Conservation (phyloP, 2,329 filamentous ascomycete genomes). For the Phaeosphaeriaceae sp. region DNA sequence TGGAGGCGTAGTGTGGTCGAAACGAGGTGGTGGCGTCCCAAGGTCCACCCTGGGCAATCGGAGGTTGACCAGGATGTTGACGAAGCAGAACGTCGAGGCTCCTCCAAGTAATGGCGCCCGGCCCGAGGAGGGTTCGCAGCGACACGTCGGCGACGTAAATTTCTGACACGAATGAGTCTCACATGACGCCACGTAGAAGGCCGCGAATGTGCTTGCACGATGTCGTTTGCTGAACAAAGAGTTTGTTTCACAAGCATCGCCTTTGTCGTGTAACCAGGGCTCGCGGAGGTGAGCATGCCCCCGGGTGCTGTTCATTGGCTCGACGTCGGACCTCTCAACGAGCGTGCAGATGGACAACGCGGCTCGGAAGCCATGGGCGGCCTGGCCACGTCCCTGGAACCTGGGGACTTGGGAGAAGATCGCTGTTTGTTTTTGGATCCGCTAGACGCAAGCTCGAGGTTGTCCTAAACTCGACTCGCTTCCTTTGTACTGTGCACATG, state of each 20-base stretch:
- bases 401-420: slow-evolving; percentile 10
- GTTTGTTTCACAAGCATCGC: slow-evolving; percentile 2
- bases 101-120: neutral
- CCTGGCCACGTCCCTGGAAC: slow-evolving; percentile 18
- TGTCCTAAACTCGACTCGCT: neutral
- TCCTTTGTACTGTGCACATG: neutral
- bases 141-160: neutral
- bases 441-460: neutral
- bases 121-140: neutral
- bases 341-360: neutral
- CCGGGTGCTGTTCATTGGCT: neutral
- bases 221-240: slow-evolving; percentile 13
- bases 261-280: neutral
- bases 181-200: neutral
- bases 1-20: slow-evolving; percentile 19
- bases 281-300: neutral
- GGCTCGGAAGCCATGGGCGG: slow-evolving; percentile 7
- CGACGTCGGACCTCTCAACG: slow-evolving; percentile 1
- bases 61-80: slow-evolving; percentile 9
- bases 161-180: neutral
- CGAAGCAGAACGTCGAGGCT: slow-evolving; percentile 2
- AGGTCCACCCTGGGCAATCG: slow-evolving; percentile 2
- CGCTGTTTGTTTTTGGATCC: neutral
- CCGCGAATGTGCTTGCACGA: neutral
- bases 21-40: slow-evolving; percentile 11